phyloP scores from a whole-genome alignment of 108 stramenopile species.

The Aurantiochytrium sp. region DNA sequence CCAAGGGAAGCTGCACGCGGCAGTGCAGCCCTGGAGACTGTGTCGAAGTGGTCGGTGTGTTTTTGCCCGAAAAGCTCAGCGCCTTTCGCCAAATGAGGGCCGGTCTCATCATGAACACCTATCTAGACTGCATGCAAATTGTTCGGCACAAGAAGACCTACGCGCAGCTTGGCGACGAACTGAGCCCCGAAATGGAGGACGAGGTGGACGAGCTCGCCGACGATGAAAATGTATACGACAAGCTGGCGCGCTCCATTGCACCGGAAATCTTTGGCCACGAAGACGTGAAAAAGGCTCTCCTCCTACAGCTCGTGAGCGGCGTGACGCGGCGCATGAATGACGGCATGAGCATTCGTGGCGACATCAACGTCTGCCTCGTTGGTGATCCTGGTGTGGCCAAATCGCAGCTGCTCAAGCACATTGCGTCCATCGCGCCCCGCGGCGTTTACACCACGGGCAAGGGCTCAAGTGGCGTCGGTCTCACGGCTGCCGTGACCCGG shows the following conservation, averaged over 20 bases:
- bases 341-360: slow-evolving; percentile 92
- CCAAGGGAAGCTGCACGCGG: slow-evolving; percentile 79
- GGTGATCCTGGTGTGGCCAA: slow-evolving; percentile 99
- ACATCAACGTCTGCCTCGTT: slow-evolving; percentile 94
- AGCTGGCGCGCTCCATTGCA: slow-evolving; percentile 72
- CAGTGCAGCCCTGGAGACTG: slow-evolving; percentile 83
- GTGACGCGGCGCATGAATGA: slow-evolving; percentile 78
- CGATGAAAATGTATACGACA: slow-evolving; percentile 30
- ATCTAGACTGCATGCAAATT: slow-evolving; percentile 54
- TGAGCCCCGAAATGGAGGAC: slow-evolving; percentile 42
- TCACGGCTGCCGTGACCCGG: slow-evolving; percentile 92
- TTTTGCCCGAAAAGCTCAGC: slow-evolving; percentile 70
- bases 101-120: slow-evolving; percentile 83
- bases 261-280: slow-evolving; percentile 98
- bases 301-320: slow-evolving; percentile 88
- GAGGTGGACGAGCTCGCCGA: slow-evolving; percentile 44
- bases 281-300: slow-evolving; percentile 88
- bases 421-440: slow-evolving; percentile 82
- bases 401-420: slow-evolving; percentile 93
- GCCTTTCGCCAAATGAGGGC: slow-evolving; percentile 80
- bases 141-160: slow-evolving; percentile 19
- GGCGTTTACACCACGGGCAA: slow-evolving; percentile 98
- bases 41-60: slow-evolving; percentile 83
- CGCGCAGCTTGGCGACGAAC: slow-evolving; percentile 46
- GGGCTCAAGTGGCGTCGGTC: slow-evolving; percentile 90